Evolutionary conservation across 1,284 basidiomycete genomes (phyloP).

Genomic region (Moesziomyces sp.): DNA sequence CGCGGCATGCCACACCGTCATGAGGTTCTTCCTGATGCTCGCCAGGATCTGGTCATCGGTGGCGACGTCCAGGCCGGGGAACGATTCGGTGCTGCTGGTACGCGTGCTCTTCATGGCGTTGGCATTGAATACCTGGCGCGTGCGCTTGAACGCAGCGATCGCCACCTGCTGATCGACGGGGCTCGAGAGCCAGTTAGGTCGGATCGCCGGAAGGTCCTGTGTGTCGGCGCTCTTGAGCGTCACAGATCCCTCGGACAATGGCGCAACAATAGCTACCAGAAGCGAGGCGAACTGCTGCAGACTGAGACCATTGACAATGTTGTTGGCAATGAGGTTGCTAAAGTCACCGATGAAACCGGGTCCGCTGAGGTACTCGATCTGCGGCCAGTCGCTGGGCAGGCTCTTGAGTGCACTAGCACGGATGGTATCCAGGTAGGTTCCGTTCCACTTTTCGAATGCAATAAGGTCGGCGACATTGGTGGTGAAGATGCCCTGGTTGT

Average conservation of each 20-base stretch:
- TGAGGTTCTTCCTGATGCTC: constrained; percentile 68
- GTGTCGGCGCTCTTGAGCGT: constrained; percentile 67
- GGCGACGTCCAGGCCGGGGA: constrained; percentile 52
- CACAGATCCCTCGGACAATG: constrained; percentile 67
- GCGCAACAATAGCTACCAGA: constrained; percentile 52
- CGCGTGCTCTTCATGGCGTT: constrained; percentile 67
- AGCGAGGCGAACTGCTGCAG: constrained; percentile 47
- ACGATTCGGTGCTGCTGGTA: constrained; percentile 66
- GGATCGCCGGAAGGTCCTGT: constrained; percentile 69
- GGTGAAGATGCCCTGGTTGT: constrained; percentile 47
- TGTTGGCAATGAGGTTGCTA: constrained; percentile 36
- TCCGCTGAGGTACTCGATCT: constrained; percentile 52
- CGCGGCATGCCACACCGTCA: constrained; percentile 70
- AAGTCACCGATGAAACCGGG: constrained; percentile 56
- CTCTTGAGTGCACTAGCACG: constrained; percentile 29
- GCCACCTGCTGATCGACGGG: constrained; percentile 66
- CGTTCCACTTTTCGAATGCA: constrained; percentile 50
- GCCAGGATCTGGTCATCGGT: constrained; percentile 69
- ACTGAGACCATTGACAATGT: constrained; percentile 25
- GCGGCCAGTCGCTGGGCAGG: constrained; percentile 50
- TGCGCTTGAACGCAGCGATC: constrained; percentile 42
- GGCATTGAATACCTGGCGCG: constrained; percentile 61
- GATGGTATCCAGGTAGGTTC: constrained; percentile 34
- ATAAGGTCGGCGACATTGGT: constrained; percentile 57
- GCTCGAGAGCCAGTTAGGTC: constrained; percentile 65